Conservation (phyloP, 805 yeast genomes). For the Pichia heedii region DNA sequence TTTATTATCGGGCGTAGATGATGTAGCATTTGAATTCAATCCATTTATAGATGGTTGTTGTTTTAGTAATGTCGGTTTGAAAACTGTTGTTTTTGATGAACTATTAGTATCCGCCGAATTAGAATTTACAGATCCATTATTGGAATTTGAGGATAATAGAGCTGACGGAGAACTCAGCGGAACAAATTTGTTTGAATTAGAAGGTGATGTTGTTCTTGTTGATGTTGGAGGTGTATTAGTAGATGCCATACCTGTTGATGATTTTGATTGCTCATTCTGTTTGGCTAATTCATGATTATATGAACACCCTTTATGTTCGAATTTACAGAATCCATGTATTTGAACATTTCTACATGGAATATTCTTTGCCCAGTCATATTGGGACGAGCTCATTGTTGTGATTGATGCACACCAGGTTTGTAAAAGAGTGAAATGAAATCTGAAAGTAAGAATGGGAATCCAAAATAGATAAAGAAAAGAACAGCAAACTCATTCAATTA, state of each 20-base stretch:
- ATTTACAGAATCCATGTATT: conserved; percentile 83
- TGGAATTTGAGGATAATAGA: conserved; percentile 3
- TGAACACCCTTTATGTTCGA: conserved; percentile 79
- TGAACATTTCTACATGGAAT: conserved; percentile 78
- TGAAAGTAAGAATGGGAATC: too few relatives aligned
- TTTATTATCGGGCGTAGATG: conserved; percentile 16
- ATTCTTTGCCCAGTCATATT: conserved; percentile 52
- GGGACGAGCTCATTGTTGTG: conserved; percentile 2
- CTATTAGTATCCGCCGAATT: conserved; percentile 2
- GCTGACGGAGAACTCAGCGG: conserved; percentile 4
- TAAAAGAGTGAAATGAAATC: too few relatives aligned
- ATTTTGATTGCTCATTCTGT: background rate
- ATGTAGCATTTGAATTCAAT: background rate
- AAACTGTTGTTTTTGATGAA: conserved; percentile 3
- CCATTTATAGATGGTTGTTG: background rate
- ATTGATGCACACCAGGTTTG: too few relatives aligned
- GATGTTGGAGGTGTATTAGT: conserved; percentile 4
- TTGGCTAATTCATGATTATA: conserved; percentile 49
- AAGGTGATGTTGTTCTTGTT: conserved; percentile 1
- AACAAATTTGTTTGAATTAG: background rate
- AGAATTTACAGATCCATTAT: background rate
- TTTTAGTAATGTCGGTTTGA: conserved; percentile 6
- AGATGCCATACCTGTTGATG: conserved; percentile 21
- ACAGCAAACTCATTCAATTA: too few relatives aligned
- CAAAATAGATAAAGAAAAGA: too few relatives aligned